A percentile compares a stretch with the other conserved stretches of the same genome.
Conservation (phyloP, 129 eudicot genomes). For the Deinandra increscens region DNA sequence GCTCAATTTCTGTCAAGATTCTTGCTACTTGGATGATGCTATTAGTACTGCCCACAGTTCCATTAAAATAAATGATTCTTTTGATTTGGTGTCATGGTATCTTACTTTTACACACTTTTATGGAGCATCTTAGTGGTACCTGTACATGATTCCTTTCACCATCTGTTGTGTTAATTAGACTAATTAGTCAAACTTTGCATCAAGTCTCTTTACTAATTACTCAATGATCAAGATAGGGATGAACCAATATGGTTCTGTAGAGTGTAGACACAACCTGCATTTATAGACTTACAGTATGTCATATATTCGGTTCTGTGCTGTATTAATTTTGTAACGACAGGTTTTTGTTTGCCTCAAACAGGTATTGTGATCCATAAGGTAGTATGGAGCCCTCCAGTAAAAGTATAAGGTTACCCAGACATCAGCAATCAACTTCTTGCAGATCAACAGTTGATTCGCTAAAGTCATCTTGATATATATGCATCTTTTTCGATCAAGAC, state of each 20-base stretch:
- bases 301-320: background rate
- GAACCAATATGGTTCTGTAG: conserved; percentile 1
- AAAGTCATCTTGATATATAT: conserved; percentile 19
- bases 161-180: conserved; percentile 10
- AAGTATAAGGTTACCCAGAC: conserved; percentile 22
- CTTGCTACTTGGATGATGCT: conserved; percentile 10
- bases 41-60: background rate
- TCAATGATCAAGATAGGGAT: conserved; percentile 3
- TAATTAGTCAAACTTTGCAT: background rate
- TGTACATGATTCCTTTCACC: background rate
- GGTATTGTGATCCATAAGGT: conserved; percentile 32
- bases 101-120: background rate
- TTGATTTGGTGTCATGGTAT: conserved; percentile 9
- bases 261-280: background rate
- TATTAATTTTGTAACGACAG: background rate
- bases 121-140: conserved; percentile 16
- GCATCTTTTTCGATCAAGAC: conserved; percentile 3
- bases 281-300: background rate
- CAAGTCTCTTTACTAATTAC: conserved; percentile 15
- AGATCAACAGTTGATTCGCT: conserved; percentile 12
- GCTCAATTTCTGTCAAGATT: conserved; percentile 17
- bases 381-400: conserved; percentile 20
- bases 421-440: conserved; percentile 23
- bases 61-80: background rate
- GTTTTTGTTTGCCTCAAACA: conserved; percentile 4